Evolutionary conservation across 768 basidiomycete species (phyloP).

Genomic region (Trametes meyenii): DNA sequence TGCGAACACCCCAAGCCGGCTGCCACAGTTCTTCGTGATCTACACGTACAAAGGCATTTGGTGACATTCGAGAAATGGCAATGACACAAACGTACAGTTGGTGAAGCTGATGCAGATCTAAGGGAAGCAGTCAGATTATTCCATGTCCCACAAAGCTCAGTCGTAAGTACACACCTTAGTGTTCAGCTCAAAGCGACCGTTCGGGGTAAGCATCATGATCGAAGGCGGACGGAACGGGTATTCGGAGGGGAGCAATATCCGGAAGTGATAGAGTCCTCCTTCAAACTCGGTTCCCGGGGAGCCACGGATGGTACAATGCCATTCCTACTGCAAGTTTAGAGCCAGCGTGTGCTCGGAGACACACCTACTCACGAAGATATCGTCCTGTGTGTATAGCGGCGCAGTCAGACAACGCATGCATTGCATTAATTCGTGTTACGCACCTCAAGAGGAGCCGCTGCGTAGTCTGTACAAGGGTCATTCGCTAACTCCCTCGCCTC

Average conservation of each 20-base stretch:
- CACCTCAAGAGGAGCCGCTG: slow-evolving; percentile 81
- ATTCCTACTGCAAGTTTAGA: slow-evolving; percentile 56
- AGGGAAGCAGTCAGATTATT: slow-evolving; percentile 4
- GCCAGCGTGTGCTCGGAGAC: not conserved
- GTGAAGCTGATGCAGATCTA: slow-evolving; percentile 95
- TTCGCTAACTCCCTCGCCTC: slow-evolving; percentile 88
- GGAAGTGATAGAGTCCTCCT: slow-evolving; percentile 95
- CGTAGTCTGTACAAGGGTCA: slow-evolving; percentile 85
- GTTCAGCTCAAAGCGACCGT: slow-evolving; percentile 94
- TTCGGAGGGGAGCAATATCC: slow-evolving; percentile 86
- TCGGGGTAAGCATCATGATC: slow-evolving; percentile 94
- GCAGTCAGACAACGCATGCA: not conserved
- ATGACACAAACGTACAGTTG: slow-evolving; percentile 58
- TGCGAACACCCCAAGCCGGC: slow-evolving; percentile 97
- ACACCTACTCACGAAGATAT: slow-evolving; percentile 74
- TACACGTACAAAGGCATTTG: slow-evolving; percentile 34
- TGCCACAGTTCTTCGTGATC: slow-evolving; percentile 98
- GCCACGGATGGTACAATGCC: slow-evolving; percentile 97
- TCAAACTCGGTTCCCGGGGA: slow-evolving; percentile 88
- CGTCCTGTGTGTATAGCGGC: slow-evolving; percentile 53
- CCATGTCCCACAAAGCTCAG: too few relatives aligned
- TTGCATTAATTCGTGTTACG: slow-evolving; percentile 24
- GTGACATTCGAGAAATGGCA: slow-evolving; percentile 26
- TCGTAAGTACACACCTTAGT: slow-evolving; percentile 68
- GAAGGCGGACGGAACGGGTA: slow-evolving; percentile 97